Conservation (phyloP, 202 grass and related monocot species). For the Zizania palustris region DNA sequence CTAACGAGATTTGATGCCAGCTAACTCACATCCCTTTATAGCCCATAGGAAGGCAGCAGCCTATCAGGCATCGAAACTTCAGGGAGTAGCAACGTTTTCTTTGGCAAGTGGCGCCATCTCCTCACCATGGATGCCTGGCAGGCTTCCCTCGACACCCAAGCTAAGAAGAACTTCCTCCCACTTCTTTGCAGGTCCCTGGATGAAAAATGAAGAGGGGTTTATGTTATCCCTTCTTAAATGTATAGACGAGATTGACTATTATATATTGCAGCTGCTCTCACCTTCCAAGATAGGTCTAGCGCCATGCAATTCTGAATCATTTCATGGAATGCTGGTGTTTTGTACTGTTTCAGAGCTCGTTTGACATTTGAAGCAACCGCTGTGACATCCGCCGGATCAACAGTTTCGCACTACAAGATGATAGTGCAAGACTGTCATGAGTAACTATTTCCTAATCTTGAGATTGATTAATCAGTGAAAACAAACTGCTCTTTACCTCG, state of each 20-base stretch:
- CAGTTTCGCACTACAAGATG: constrained; percentile 61
- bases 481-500: constrained; percentile 50
- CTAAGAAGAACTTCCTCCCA: constrained; percentile 73
- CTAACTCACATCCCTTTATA: too few relatives aligned
- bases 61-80: constrained; percentile 33
- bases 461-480: neutral
- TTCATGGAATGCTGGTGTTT: constrained; percentile 48
- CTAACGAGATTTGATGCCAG: too few relatives aligned
- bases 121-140: constrained; percentile 65
- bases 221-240: neutral
- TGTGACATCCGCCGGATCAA: constrained; percentile 63
- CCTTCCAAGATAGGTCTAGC: constrained; percentile 91
- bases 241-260: neutral
- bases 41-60: neutral
- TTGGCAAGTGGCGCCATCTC: constrained; percentile 74
- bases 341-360: constrained; percentile 58
- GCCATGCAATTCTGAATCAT: constrained; percentile 90
- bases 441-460: neutral
- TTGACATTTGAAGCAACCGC: constrained; percentile 57
- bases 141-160: constrained; percentile 63
- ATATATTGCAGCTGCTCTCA: constrained; percentile 9
- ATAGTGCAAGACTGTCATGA: constrained; percentile 1
- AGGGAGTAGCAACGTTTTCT: constrained; percentile 81
- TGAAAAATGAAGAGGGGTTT: constrained; percentile 21
- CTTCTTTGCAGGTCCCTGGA: constrained; percentile 74